Evolutionary conservation across 345 rosid species (phyloP).

Genomic region (Stellera chamaejasme): DNA sequence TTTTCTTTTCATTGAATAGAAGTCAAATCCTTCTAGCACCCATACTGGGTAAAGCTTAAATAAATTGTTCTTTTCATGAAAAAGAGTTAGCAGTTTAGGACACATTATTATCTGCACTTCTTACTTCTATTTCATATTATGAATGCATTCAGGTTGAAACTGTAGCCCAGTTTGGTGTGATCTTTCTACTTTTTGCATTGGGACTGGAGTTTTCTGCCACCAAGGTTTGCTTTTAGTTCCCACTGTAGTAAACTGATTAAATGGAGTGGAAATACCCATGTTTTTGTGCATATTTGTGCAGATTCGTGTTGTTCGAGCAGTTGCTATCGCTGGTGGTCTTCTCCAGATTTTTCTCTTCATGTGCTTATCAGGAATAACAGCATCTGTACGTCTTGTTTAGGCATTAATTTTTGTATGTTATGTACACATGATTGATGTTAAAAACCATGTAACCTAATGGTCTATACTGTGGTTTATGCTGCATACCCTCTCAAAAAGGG

Average conservation of each 20-base stretch:
- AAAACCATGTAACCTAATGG: neutral
- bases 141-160: conserved; percentile 71
- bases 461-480: neutral
- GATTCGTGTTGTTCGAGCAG: conserved; percentile 93
- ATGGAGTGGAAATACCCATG: neutral
- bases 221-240: conserved; percentile 41
- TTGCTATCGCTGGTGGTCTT: conserved; percentile 87
- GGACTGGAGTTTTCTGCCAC: conserved; percentile 84
- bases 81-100: neutral
- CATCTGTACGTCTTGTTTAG: conserved; percentile 45
- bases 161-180: conserved; percentile 97
- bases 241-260: conserved; percentile 6
- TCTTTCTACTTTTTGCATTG: conserved; percentile 90
- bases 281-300: conserved; percentile 23
- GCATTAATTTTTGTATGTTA: neutral
- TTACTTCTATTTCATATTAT: conserved; percentile 5
- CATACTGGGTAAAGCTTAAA: conserved; percentile 11
- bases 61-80: neutral
- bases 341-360: conserved; percentile 84
- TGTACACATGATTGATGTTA: neutral
- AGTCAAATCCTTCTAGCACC: neutral
- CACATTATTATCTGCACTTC: neutral
- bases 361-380: conserved; percentile 83
- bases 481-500: too few relatives aligned
- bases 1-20: conserved; percentile 3